Base-by-base conservation (phyloP, 2,329 filamentous ascomycete genomes). In the Epichloe elymi region DNA sequence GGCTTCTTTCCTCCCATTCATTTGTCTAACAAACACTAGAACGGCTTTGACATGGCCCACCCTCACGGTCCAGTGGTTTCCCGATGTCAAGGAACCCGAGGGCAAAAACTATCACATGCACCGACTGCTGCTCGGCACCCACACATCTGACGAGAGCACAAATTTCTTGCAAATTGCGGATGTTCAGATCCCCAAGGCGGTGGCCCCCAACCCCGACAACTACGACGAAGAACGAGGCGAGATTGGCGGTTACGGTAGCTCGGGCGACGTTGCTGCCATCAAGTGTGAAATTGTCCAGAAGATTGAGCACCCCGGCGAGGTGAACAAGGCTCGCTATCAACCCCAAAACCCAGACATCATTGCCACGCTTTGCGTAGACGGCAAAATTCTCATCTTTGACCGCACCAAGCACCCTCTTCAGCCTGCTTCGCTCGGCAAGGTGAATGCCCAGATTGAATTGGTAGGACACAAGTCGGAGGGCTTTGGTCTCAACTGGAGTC, bases 321-420 rank as follows among this genome's bases (percentile, higher is more conserved):
- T 98, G 65, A 98, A 98, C 76, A 98, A 97, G 73, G 94, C 93
- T 15, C 84, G 93, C 58, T 97, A 97, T 65, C 90, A 96, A 69
- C 93, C 93, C 12, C 91, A 97, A 66, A 98, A 98, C 63, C 89
- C 91, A 5, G 89, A 98, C 62, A 83, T 98, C 52, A 94, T 98
- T 60, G 93, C 93, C 3, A 96, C 93, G 0, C 83, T 96, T 70
- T 89, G 88, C 57, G 81, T 88, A 7, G 87, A 96, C 65, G 86
- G 88, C 55, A 85, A 82, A 58, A 86, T 96, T 41, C 82, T 97
- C 65, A 82, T 98, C 58, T 98, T 94, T 71, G 93, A 98, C 71
- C 84, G 91, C 58, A 95, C 91, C 49, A 97, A 96, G 75, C 91
- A 97, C 66, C 84, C 85, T 46, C 80, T 84, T 51, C 74, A 83